Percentiles rank a stretch among this genome's conserved stretches.
Evolutionary conservation across 768 basidiomycete genomes (phyloP).

Genomic region (Leccinum disarticulatum): DNA sequence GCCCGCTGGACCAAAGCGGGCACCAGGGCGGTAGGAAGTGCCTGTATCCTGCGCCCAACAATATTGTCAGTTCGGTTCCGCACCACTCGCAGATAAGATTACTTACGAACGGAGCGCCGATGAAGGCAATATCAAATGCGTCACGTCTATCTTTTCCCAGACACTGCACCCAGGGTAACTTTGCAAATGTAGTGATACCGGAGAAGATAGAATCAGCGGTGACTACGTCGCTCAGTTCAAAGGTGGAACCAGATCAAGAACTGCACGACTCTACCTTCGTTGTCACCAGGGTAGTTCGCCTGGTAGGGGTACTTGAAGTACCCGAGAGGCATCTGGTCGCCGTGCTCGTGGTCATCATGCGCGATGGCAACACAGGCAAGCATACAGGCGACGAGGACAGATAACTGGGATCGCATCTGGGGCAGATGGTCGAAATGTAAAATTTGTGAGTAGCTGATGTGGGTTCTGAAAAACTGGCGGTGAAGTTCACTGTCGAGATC

Average conservation of each 20-base stretch:
- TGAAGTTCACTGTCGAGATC: slow-evolving; percentile 1
- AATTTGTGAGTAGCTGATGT: background rate
- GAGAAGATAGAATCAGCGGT: slow-evolving; percentile 80
- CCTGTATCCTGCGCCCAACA: slow-evolving; percentile 53
- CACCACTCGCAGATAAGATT: background rate
- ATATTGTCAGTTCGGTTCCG: background rate
- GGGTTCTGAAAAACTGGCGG: background rate
- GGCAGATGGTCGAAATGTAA: background rate
- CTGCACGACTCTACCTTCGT: slow-evolving; percentile 47
- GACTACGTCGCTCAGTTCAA: slow-evolving; percentile 38
- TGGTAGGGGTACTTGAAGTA: slow-evolving; percentile 69
- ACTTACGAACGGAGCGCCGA: slow-evolving; percentile 76
- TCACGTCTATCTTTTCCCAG: slow-evolving; percentile 58
- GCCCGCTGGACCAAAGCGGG: slow-evolving; percentile 82
- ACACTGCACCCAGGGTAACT: slow-evolving; percentile 81
- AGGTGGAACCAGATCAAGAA: background rate
- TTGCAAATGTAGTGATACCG: slow-evolving; percentile 84
- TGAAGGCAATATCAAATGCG: slow-evolving; percentile 77
- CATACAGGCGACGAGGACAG: slow-evolving; percentile 28
- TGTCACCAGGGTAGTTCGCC: slow-evolving; percentile 51
- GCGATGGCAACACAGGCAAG: slow-evolving; percentile 31
- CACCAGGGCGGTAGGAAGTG: slow-evolving; percentile 79
- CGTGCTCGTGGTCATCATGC: slow-evolving; percentile 43
- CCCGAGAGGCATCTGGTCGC: slow-evolving; percentile 61
- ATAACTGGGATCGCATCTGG: slow-evolving; percentile 25